Conservation (phyloP, 2,329 filamentous ascomycete genomes). For the Mycosphaerella sp. region DNA sequence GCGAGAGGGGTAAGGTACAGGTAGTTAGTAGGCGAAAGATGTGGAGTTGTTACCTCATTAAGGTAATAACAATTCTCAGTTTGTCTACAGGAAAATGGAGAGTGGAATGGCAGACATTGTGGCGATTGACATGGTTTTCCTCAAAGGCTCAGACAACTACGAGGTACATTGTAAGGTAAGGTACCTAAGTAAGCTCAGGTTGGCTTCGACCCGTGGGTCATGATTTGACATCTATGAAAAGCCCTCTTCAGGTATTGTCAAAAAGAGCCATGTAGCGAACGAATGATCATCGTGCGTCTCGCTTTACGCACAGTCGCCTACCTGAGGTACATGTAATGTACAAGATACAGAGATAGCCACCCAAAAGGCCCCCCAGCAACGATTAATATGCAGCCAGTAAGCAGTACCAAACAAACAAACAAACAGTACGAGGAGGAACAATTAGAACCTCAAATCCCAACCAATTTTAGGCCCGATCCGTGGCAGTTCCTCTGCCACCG, state of each 20-base stretch:
- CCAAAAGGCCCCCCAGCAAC: neutral
- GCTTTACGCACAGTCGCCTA: neutral
- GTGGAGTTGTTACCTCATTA: too few species aligned
- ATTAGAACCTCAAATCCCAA: constrained; percentile 54
- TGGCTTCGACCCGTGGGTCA: constrained; percentile 2
- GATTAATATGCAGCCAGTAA: neutral
- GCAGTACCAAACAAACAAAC: neutral
- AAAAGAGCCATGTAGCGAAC: neutral
- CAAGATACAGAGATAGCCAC: neutral
- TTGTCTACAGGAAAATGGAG: constrained; percentile 17
- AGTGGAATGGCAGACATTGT: neutral
- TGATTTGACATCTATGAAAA: constrained; percentile 2
- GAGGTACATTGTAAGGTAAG: too few species aligned
- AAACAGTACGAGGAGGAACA: neutral
- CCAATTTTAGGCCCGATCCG: constrained; percentile 81
- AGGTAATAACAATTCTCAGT: neutral
- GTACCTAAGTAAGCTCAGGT: neutral
- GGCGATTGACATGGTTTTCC: neutral
- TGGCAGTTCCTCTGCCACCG: constrained; percentile 88
- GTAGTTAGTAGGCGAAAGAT: too few species aligned
- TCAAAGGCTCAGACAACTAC: neutral
- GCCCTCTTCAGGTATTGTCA: neutral
- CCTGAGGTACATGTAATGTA: neutral
- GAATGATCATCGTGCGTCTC: neutral
- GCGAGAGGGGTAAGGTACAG: too few species aligned